Evolutionary conservation across 176 grass and related monocot species (phyloP), one percentile per base, ranked within the genome.

Genomic region (Oryza punctata): DNA sequence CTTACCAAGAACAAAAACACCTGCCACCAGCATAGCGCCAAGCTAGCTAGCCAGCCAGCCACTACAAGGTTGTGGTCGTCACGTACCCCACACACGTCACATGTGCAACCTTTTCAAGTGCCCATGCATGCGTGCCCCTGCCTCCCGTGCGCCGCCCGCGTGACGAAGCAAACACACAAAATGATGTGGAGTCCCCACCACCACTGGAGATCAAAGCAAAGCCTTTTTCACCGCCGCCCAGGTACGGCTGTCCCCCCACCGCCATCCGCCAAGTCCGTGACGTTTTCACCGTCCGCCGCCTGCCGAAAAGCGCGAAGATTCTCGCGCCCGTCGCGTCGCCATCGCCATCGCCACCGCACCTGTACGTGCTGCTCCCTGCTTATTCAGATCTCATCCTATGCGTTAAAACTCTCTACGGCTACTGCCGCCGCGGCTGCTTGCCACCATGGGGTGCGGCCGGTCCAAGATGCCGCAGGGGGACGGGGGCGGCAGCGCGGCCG

Each of bases 361-460:
- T 6, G 32, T 3, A 0, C 12, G 10, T 10, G 44, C 44, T 16
- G 0, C 15, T 18, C 49, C 45, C 45, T 57, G 16, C 50, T 57
- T n/a, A n/a, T n/a, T 57, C 18, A 57, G 50, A 57, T 57, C 50
- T 57, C 50, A n/a, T n/a, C n/a, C n/a, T n/a, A n/a, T n/a, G n/a
- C 45, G 45, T 2, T 77, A 54, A 70, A n/a, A 45, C 4, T 44
- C 45, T 24, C 0, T 29, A 59, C 7, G n/a, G 25, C 15, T 5
- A 9, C 40, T 10, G 40, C 40, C 9, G 8, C 40, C 9, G 9
- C 9, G 9, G 40, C 40, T 0, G 7, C 40, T 10, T 10, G 37
- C 75, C 77, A 97, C 30, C 30, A 32, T 97, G 94, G 94, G 94
- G 29, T 94, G 94, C 83, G 82, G 67, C 0, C 49, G 71, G 15